phyloP scores from a whole-genome alignment of 306 rosid species.

The Mimosa bimucronata region DNA sequence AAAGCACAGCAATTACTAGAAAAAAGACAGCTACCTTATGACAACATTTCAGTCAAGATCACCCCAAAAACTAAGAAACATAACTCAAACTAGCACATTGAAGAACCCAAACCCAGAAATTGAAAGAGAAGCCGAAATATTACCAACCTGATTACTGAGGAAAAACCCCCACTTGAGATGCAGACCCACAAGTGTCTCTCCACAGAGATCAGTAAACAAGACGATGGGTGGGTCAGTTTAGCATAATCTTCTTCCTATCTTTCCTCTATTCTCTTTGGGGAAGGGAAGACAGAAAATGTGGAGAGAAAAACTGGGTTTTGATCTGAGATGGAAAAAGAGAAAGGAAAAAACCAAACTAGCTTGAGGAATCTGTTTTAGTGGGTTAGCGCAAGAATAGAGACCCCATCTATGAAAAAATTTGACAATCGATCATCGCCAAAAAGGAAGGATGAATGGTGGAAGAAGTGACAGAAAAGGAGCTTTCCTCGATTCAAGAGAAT shows the following conservation, averaged over 20 bases:
- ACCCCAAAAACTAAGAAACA: not conserved
- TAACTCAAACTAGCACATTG: not conserved
- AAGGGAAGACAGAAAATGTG: not conserved
- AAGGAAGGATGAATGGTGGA: slow-evolving; percentile 19
- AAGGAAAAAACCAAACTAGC: not conserved
- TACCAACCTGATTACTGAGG: slow-evolving; percentile 46
- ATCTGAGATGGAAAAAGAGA: no score
- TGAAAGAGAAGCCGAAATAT: slow-evolving; percentile 21
- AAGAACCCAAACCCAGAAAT: not conserved
- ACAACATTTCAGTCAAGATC: slow-evolving; percentile 32
- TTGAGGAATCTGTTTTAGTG: not conserved
- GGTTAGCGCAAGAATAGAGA: not conserved
- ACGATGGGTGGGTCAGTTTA: not conserved
- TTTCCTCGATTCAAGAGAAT: slow-evolving; percentile 72
- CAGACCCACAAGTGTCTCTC: not conserved
- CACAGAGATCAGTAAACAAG: slow-evolving; percentile 24
- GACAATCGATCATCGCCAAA: not conserved
- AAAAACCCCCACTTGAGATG: slow-evolving; percentile 31
- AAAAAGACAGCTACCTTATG: not conserved
- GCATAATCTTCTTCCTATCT: no score
- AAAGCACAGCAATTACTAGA: not conserved
- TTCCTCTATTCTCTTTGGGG: not conserved
- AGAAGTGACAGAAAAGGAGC: slow-evolving; percentile 18
- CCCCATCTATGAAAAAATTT: not conserved
- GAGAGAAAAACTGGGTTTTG: not conserved